A percentile compares a stretch with the other conserved stretches of the same genome.
Conservation (phyloP, 192 early-diverging fungal species). For the Coemansia sp. region DNA sequence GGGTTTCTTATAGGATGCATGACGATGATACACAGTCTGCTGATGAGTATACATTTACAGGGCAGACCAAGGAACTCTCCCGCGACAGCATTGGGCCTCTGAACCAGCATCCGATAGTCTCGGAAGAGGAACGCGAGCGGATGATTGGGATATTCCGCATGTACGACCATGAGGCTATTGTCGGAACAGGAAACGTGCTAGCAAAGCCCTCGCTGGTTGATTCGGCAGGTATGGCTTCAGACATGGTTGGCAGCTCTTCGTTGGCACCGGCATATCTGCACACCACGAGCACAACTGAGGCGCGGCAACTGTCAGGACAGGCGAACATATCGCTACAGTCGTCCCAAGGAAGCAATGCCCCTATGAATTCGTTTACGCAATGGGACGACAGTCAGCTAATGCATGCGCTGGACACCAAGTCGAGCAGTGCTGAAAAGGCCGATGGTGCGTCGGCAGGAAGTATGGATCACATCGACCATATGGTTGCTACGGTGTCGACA, state of each 20-base stretch:
- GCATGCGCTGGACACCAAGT: constrained; percentile 2
- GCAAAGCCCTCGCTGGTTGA: background rate
- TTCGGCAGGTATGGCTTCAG: background rate
- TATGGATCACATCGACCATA: constrained; percentile 14
- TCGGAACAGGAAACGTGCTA: constrained; percentile 15
- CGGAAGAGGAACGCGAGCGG: constrained; percentile 15
- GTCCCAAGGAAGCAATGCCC: constrained; percentile 12
- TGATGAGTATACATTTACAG: constrained; percentile 2
- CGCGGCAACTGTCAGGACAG: background rate
- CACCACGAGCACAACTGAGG: background rate
- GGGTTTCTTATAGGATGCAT: background rate
- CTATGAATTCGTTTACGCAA: constrained; percentile 20
- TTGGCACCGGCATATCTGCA: background rate
- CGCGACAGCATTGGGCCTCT: constrained; percentile 19
- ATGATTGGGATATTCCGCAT: constrained; percentile 35
- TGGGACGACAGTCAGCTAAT: constrained; percentile 21
- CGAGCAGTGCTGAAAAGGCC: background rate
- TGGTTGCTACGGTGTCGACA: constrained; percentile 17
- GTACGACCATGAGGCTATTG: constrained; percentile 41
- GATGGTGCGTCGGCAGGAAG: constrained; percentile 18
- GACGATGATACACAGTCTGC: constrained; percentile 14
- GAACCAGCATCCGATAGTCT: constrained; percentile 4
- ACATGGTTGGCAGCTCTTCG: background rate
- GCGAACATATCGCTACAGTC: constrained; percentile 6
- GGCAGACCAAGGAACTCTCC: constrained; percentile 14